phyloP scores from a whole-genome alignment of 352 stramenopile species.

The Pythium dissimile region DNA sequence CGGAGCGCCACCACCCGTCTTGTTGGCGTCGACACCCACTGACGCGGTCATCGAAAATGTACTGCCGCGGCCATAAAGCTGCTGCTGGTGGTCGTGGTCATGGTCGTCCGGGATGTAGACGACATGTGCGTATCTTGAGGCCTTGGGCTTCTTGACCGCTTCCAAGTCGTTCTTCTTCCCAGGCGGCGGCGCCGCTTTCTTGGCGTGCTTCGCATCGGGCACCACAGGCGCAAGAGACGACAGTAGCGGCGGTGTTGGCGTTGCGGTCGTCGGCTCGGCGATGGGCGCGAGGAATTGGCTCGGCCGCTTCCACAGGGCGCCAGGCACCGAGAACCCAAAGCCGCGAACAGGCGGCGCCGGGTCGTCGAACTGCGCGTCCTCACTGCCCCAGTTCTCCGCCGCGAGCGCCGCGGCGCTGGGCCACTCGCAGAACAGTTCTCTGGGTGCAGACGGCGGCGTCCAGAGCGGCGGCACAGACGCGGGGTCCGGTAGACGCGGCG shows the following conservation, averaged over 20 bases:
- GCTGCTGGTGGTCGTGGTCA: not conserved
- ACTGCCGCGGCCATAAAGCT: too few relatives aligned
- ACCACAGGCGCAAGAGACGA: slow-evolving; percentile 20
- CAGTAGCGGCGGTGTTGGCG: too few relatives aligned
- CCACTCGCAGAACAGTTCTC: slow-evolving; percentile 64
- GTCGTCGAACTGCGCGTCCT: slow-evolving; percentile 48
- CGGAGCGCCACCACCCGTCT: not conserved
- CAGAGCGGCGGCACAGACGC: slow-evolving; percentile 42
- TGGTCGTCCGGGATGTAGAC: slow-evolving; percentile 30
- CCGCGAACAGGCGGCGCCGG: not conserved
- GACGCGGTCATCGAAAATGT: too few relatives aligned
- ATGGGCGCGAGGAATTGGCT: slow-evolving; percentile 54
- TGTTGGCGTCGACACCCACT: slow-evolving; percentile 1
- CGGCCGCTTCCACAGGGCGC: slow-evolving; percentile 68
- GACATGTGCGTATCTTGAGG: slow-evolving; percentile 32
- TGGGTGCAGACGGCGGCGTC: slow-evolving; percentile 28
- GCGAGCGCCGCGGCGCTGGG: slow-evolving; percentile 34
- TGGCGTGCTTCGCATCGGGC: slow-evolving; percentile 31
- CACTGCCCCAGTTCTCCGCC: slow-evolving; percentile 45
- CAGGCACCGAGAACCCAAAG: not conserved
- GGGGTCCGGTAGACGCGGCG: slow-evolving; percentile 24
- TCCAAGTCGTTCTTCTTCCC: slow-evolving; percentile 51
- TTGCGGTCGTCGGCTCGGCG: slow-evolving; percentile 22
- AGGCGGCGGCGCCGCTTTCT: slow-evolving; percentile 26
- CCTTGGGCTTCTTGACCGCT: slow-evolving; percentile 32